Base-by-base conservation (phyloP, 1,284 basidiomycete species). In the Cystobasidium sp. region DNA sequence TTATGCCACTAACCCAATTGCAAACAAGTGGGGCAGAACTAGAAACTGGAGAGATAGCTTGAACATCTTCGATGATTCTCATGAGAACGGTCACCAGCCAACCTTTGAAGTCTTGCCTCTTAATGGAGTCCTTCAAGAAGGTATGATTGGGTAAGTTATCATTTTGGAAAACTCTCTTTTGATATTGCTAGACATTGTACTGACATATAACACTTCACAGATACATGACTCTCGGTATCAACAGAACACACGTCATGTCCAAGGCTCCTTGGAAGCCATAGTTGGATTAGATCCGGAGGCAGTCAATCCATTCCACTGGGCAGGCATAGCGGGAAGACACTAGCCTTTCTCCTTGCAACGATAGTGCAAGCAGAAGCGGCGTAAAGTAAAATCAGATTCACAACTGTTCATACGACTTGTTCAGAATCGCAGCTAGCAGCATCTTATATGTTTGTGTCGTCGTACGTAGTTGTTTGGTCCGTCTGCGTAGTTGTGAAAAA, bases 21-120 rank as follows among this genome's bases (percentile, higher is more conserved):
- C 79, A 24, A 76, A 80, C 73, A 80, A 78, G 72, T 78, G 82
- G 75, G 82, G 82, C 53, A 79, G 84, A 41, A 84, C 84, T 0
- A 78, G 84, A 59, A 84, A 84, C 80, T 84, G 84, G 84, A 79
- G 78, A 74, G 84, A 84, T 78, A 83, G 82, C 75, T 79, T 84
- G 62, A 78, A 82, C 72, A 83, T 84, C 77, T 84, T 80, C 79
- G 80, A 82, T 63, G 80, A 82, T 59, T 82, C 83, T 41, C 80
- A 81, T 70, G 78, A 77, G 10, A 80, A 81, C 70, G 82, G 82
- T 49, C 82, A 83, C 79, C 79, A 83, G 67, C 81, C 83, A 62
- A 82, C 80, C 31, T 83, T 84, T 63, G 83, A 84, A 63, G 76
- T 84, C n/a, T 78, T 83, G 67, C 82, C 82, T 76, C 78, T 84